Evolutionary conservation across 306 rosid species (phyloP).

Genomic region (Inga oerstediana): DNA sequence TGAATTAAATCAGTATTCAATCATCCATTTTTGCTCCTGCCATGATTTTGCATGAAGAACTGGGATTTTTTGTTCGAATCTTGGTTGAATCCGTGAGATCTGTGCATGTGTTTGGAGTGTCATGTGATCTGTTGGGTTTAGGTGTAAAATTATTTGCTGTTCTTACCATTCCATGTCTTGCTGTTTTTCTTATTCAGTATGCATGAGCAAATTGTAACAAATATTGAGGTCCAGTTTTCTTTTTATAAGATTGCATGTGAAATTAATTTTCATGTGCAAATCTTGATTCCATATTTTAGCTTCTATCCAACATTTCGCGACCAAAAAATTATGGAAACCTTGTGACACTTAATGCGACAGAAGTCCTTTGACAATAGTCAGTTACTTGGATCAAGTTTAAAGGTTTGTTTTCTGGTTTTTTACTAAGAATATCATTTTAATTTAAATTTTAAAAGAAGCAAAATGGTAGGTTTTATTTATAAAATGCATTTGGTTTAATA

Average conservation of each 20-base stretch:
- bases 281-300: not conserved
- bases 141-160: constrained; percentile 14
- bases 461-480: not conserved
- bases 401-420: not conserved
- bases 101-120: not conserved
- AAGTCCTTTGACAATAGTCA: not conserved
- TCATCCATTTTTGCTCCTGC: constrained; percentile 32
- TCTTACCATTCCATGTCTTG: not conserved
- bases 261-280: not conserved
- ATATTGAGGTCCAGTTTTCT: constrained; percentile 26
- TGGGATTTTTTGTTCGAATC: constrained; percentile 26
- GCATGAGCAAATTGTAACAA: constrained; percentile 28
- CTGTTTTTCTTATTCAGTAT: constrained; percentile 21
- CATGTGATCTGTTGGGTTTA: constrained; percentile 17
- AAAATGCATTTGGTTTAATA: not conserved
- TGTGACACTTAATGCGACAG: not conserved
- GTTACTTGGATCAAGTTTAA: not conserved
- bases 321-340: not conserved
- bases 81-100: constrained; percentile 18
- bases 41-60: constrained; percentile 24
- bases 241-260: constrained; percentile 13
- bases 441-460: not conserved
- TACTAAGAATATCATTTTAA: not conserved
- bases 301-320: not conserved
- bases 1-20: not conserved